These are phyloP conservation scores for Taiozyma sp. DNA, from an alignment of 1,139 yeast species.

Conservation along the genomic window DNA sequence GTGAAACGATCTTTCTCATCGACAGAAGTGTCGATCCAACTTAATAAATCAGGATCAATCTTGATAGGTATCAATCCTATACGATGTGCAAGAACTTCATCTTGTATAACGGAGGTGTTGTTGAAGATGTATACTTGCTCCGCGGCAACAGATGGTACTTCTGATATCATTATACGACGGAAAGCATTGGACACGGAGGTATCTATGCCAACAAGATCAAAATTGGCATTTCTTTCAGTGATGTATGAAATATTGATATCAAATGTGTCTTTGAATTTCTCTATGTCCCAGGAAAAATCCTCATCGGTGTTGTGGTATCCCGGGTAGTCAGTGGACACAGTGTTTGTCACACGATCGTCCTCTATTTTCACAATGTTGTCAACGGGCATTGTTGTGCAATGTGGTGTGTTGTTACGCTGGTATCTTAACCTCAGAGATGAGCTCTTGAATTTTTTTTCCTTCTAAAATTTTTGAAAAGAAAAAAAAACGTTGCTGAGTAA, in stretches of 20 bases:
- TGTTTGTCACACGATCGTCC: conserved; percentile 85
- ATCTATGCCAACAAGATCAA: conserved; percentile 82
- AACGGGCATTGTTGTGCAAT: conserved; percentile 3
- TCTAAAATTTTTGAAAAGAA: not conserved
- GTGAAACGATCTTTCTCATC: conserved; percentile 71
- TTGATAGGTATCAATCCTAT: conserved; percentile 88
- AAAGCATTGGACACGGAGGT: conserved; percentile 95
- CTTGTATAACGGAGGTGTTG: conserved; percentile 95
- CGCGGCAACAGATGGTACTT: conserved; percentile 94
- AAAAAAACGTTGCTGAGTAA: not conserved
- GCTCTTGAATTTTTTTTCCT: not conserved
- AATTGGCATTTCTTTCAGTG: conserved; percentile 72
- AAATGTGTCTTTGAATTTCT: conserved; percentile 67
- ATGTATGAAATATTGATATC: conserved; percentile 65
- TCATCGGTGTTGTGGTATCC: conserved; percentile 69
- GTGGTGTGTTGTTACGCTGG: not conserved
- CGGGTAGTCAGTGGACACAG: conserved; percentile 85
- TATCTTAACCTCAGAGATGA: not conserved
- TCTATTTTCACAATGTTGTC: conserved; percentile 80
- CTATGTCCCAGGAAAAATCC: conserved; percentile 73
- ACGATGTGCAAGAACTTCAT: conserved; percentile 94
- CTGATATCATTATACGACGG: conserved; percentile 95
- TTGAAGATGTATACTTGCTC: conserved; percentile 87
- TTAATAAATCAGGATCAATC: conserved; percentile 83
- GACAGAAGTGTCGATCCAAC: conserved; percentile 66